Percentiles rank a stretch among this genome's conserved stretches.
Evolutionary conservation across 305 asterid genomes (phyloP).

Genomic region (Fraxinus baroniana): DNA sequence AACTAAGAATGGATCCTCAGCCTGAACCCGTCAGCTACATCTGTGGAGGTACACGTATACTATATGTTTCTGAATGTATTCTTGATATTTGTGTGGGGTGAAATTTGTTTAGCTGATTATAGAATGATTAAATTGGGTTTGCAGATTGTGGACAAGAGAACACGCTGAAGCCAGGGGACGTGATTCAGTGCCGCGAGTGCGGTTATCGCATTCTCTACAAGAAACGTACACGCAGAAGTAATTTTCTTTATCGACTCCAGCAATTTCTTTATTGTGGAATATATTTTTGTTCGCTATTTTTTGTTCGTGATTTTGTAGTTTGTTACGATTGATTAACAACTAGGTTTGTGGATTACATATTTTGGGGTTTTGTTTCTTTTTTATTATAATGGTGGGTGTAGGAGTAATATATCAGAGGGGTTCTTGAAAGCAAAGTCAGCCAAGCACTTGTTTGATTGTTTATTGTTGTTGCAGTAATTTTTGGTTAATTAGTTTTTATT

Average conservation of each 20-base stretch:
- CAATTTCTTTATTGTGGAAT: background rate
- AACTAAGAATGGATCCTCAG: constrained; percentile 59
- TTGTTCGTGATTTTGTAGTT: background rate
- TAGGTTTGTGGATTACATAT: background rate
- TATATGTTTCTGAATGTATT: background rate
- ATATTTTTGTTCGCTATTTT: background rate
- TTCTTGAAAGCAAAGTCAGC: background rate
- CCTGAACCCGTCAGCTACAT: constrained; percentile 82
- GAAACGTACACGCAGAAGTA: constrained; percentile 90
- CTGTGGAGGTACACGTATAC: constrained; percentile 57
- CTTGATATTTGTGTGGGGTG: background rate
- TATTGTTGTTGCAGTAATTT: background rate
- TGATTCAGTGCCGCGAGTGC: constrained; percentile 88
- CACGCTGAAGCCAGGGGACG: constrained; percentile 75
- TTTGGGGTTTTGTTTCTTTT: too few relatives aligned
- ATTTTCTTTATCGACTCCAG: background rate
- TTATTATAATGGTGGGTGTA: too few relatives aligned
- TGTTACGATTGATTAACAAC: background rate
- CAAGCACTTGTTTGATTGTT: background rate
- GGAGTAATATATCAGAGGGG: too few relatives aligned
- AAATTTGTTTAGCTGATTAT: background rate
- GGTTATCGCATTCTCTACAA: constrained; percentile 89
- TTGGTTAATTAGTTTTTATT: background rate
- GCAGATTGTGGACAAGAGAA: constrained; percentile 91
- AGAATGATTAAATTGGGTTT: background rate